Percentiles rank a stretch among this genome's conserved stretches.
These are phyloP conservation scores for Colletotrichum musae DNA, from an alignment of 2,329 filamentous ascomycete genomes.

Conservation along the genomic window DNA sequence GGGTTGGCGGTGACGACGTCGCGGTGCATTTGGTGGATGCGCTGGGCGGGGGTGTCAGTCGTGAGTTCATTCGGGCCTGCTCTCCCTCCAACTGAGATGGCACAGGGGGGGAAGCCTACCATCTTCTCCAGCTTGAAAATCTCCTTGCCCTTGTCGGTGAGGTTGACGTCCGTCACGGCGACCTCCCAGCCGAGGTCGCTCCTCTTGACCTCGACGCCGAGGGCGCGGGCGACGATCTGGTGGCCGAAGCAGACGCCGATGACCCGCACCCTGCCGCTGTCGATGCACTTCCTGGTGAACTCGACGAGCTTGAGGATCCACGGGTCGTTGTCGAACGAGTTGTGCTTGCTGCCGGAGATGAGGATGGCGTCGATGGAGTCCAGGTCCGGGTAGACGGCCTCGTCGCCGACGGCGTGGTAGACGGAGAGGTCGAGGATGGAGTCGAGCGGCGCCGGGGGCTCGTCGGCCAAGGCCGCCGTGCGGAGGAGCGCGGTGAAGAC, in stretches of 20 bases:
- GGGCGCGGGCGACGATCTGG: slow-evolving; percentile 83
- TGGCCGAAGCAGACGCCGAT: slow-evolving; percentile 91
- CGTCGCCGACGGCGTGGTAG: slow-evolving; percentile 79
- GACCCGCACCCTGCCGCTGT: slow-evolving; percentile 75
- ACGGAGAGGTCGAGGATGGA: slow-evolving; percentile 70
- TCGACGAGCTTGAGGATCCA: slow-evolving; percentile 85
- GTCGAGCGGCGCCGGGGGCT: slow-evolving; percentile 56
- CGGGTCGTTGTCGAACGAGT: slow-evolving; percentile 79
- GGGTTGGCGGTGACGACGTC: slow-evolving; percentile 81
- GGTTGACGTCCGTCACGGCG: slow-evolving; percentile 77
- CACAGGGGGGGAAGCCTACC: slow-evolving; percentile 52
- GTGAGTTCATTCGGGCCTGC: neutral
- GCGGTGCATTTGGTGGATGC: slow-evolving; percentile 88
- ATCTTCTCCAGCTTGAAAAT: slow-evolving; percentile 77
- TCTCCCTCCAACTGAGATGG: neutral
- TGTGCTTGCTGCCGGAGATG: slow-evolving; percentile 82
- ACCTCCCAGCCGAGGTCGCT: slow-evolving; percentile 84
- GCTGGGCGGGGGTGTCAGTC: slow-evolving; percentile 56
- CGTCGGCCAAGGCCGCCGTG: slow-evolving; percentile 64
- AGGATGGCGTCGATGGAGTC: slow-evolving; percentile 86
- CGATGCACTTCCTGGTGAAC: slow-evolving; percentile 73
- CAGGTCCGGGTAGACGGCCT: slow-evolving; percentile 78
- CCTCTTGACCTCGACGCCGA: slow-evolving; percentile 76
- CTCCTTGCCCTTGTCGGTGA: slow-evolving; percentile 79
- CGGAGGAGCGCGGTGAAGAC: slow-evolving; percentile 75